A percentile compares a stretch with the other conserved stretches of the same genome.
Conservation (phyloP, 2,329 filamentous ascomycete genomes). For the Whalleya microplaca region DNA sequence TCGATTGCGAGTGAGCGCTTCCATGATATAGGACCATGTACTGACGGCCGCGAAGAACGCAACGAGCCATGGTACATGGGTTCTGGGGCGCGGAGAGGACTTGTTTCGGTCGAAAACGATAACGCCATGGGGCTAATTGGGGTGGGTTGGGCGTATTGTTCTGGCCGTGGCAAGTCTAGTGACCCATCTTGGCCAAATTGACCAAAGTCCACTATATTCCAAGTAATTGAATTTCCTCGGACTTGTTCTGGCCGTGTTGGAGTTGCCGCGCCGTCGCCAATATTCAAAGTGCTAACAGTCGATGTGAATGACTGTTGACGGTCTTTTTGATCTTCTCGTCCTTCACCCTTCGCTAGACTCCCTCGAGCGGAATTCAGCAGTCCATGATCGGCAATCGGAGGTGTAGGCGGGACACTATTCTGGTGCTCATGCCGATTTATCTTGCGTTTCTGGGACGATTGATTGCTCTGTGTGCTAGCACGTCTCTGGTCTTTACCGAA, state of each 20-base stretch:
- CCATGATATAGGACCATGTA: constrained; percentile 6
- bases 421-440: constrained; percentile 10
- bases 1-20: constrained; percentile 9
- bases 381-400: constrained; percentile 29
- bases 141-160: constrained; percentile 1
- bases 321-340: constrained; percentile 20
- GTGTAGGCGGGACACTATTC: constrained; percentile 28
- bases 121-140: constrained; percentile 15
- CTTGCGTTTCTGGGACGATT: constrained; percentile 12
- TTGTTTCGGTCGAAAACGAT: not conserved
- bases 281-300: constrained; percentile 32
- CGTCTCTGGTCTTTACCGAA: constrained; percentile 41
- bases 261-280: constrained; percentile 16
- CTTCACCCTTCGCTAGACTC: constrained; percentile 13
- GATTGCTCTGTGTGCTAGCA: constrained; percentile 25
- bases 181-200: constrained; percentile 20
- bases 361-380: constrained; percentile 23
- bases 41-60: constrained; percentile 5
- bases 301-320: constrained; percentile 33
- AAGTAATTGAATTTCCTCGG: constrained; percentile 25
- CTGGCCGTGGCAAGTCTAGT: not conserved
- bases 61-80: constrained; percentile 1
- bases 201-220: constrained; percentile 32
- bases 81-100: constrained; percentile 11
- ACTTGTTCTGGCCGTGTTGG: constrained; percentile 8